Base-by-base conservation (phyloP, 2,329 filamentous ascomycete genomes). In the Ophiostoma pallidulum region DNA sequence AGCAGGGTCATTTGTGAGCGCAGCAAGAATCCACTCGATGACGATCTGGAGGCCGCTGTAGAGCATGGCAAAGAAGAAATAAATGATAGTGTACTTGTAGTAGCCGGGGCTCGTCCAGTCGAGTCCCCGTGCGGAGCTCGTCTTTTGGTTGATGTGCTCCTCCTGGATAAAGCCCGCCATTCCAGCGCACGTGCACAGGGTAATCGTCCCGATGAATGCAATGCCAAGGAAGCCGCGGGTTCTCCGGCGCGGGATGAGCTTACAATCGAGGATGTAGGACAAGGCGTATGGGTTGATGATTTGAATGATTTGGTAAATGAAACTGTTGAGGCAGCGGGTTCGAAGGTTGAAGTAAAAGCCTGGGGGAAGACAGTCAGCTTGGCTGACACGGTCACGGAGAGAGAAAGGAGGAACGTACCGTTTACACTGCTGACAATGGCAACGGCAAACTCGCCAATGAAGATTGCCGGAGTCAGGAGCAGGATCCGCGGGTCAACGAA, bases 261-360 rank as follows among this genome's bases (percentile, higher is more conserved):
- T 45, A 32, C 19, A 29, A 35, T 50, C 48, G 4, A 46, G 31
- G n/a, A 50, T 38, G 4, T 20, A 31, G n/a, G 26, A 19, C 18
- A 46, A 19, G 8, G 36, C 3, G 3, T 16, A n/a, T 20, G 48
- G 38, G 10, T 9, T 13, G 6, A 45, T 28, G 13, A 50, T 46
- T 19, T 45, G 42, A 26, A 50, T 46, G 33, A 46, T 22, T 20
- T 46, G 43, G 42, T 38, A 50, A 29, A 14, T 8, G 20, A 50
- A 46, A 33, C 28, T 50, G 43, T 36, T 38, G 8, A 42, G 41
- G 31, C 24, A 45, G n/a, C 41, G 47, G 1, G 47, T 49, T 4
- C 47, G 47, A 8, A 49, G 47, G 36, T 49, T 49, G 28, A 49
- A 49, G 16, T 45, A 45, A 16, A 49, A 49, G n/a, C 40, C 32